These are phyloP conservation scores for Hysterium pulicare DNA, from an alignment of 2,329 filamentous ascomycete species.

Conservation along the genomic window DNA sequence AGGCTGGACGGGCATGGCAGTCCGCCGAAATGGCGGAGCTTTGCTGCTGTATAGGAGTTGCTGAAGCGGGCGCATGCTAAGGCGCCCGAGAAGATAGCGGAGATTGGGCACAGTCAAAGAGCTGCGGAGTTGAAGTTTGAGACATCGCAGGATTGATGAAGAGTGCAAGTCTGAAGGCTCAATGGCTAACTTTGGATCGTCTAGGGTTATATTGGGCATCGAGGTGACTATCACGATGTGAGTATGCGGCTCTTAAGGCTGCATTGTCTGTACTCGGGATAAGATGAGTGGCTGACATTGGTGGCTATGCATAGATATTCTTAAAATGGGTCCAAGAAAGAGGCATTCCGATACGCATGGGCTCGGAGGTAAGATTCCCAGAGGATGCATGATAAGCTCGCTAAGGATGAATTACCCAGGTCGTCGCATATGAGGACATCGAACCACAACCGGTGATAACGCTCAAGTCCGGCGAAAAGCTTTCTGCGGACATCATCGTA, in stretches of 20 bases:
- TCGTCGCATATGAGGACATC: slow-evolving; percentile 13
- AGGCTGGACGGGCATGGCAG: too few species aligned
- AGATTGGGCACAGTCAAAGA: too few species aligned
- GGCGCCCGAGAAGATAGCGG: too few species aligned
- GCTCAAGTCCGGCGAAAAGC: slow-evolving; percentile 15
- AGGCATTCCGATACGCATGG: slow-evolving; percentile 16
- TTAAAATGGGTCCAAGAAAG: slow-evolving; percentile 16
- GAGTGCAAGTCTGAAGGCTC: too few species aligned
- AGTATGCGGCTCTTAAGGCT: not conserved
- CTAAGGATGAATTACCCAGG: too few species aligned
- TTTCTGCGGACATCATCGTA: slow-evolving; percentile 46
- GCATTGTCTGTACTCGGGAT: too few species aligned
- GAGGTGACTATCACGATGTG: slow-evolving; percentile 19
- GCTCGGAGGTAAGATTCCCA: slow-evolving; percentile 17
- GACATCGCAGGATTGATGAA: too few species aligned
- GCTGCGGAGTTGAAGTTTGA: too few species aligned
- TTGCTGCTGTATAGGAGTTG: not conserved
- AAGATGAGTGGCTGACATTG: too few species aligned
- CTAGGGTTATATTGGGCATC: slow-evolving; percentile 17
- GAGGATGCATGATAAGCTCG: too few species aligned
- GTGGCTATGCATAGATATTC: slow-evolving; percentile 8
- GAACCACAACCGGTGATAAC: slow-evolving; percentile 13
- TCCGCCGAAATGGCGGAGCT: too few species aligned
- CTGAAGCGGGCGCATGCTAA: not conserved
- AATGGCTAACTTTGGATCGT: not conserved